Evolutionary conservation across 2,329 filamentous ascomycete genomes (phyloP).

Genomic region (Ophiocordyceps sinensis): DNA sequence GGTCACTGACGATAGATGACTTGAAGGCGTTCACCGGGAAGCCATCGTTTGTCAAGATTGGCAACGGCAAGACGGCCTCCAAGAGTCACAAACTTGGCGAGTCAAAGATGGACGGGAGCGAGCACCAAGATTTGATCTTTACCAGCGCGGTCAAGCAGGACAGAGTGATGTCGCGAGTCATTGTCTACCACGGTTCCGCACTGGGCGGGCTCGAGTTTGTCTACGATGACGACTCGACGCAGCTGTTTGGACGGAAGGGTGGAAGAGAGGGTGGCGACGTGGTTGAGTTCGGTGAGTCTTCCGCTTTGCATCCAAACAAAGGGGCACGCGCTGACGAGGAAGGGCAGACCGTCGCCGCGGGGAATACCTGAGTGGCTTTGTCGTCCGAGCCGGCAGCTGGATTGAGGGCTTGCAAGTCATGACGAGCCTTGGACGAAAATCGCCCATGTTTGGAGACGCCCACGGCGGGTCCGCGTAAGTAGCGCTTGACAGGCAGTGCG

Average conservation of each 20-base stretch:
- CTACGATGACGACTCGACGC: constrained; percentile 74
- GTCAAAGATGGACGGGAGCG: constrained; percentile 55
- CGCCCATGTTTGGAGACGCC: constrained; percentile 69
- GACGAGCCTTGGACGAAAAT: constrained; percentile 78
- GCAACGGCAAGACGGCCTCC: constrained; percentile 56
- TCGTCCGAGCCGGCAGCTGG: constrained; percentile 64
- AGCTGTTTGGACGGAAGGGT: constrained; percentile 73
- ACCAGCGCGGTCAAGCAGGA: constrained; percentile 52
- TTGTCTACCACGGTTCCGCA: constrained; percentile 61
- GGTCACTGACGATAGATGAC: constrained; percentile 64
- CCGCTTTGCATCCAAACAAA: background rate
- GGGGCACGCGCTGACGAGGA: constrained; percentile 1
- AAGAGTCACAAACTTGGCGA: constrained; percentile 60
- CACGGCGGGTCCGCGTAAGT: constrained; percentile 71
- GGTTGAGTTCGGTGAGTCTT: constrained; percentile 60
- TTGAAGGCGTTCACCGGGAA: constrained; percentile 58
- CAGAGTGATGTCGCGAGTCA: constrained; percentile 60
- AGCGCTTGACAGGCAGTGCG: background rate
- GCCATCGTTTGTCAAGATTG: constrained; percentile 57
- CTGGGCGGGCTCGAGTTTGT: constrained; percentile 83
- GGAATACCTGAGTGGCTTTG: constrained; percentile 79
- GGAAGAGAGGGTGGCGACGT: constrained; percentile 55
- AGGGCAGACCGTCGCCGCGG: constrained; percentile 63
- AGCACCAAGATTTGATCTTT: constrained; percentile 60
- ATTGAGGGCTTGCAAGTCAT: constrained; percentile 83